Conservation (phyloP, 2,329 filamentous ascomycete genomes). For the Aspergillus ustus region DNA sequence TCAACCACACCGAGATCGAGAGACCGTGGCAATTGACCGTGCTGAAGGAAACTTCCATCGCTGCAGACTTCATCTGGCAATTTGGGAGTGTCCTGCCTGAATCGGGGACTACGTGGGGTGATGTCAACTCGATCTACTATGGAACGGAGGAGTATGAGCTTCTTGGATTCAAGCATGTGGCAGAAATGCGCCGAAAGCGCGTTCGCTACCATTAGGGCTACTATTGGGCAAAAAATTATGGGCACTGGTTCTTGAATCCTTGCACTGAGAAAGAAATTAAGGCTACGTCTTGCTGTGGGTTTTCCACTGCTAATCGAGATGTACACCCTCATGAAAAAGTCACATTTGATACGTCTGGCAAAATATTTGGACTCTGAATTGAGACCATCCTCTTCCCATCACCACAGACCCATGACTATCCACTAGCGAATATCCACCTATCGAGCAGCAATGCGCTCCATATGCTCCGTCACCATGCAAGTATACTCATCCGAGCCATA, state of each 20-base stretch:
- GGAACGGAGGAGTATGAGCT: conserved; percentile 15
- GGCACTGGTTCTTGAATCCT: no score
- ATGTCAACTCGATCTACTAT: conserved; percentile 14
- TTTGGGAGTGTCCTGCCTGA: conserved; percentile 22
- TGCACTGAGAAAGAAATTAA: no score
- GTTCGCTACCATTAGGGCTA: background rate
- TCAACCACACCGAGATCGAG: conserved; percentile 29
- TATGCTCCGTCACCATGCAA: conserved; percentile 39
- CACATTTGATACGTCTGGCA: no score
- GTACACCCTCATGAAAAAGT: no score
- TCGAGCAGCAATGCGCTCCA: conserved; percentile 10
- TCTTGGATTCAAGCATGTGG: conserved; percentile 9
- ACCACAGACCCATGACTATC: no score
- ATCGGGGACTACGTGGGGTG: background rate
- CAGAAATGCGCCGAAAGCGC: conserved; percentile 4
- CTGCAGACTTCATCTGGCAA: conserved; percentile 45
- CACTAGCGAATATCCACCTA: background rate
- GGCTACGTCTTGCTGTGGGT: no score
- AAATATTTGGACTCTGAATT: no score
- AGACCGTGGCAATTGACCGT: conserved; percentile 40
- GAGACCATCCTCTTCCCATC: no score
- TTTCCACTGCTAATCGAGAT: no score
- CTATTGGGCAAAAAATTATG: background rate
- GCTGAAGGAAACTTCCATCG: conserved; percentile 35
- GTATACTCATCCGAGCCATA: conserved; percentile 36